These are phyloP conservation scores for Moringa oleifera DNA, from an alignment of 345 rosid species.

Conservation along the genomic window DNA sequence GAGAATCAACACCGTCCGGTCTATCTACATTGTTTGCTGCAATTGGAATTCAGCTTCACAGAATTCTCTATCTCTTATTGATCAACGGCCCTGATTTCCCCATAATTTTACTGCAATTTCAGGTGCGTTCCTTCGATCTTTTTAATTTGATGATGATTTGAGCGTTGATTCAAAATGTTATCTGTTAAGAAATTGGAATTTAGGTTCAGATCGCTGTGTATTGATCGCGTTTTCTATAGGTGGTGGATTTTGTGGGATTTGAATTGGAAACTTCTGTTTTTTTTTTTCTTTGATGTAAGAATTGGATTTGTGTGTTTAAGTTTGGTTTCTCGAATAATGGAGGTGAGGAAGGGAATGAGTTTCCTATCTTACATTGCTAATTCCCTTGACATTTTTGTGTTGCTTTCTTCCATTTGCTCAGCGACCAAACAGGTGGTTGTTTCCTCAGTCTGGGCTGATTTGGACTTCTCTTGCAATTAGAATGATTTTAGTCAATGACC, in stretches of 20 bases:
- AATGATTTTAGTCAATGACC: neutral
- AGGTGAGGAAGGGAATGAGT: slow-evolving; percentile 5
- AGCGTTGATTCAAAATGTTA: no score
- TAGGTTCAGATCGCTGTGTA: neutral
- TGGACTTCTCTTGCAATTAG: neutral
- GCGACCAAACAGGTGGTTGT: neutral
- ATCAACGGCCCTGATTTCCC: neutral
- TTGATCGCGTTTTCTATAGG: no score
- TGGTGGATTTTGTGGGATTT: no score
- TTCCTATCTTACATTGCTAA: neutral
- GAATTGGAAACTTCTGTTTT: no score
- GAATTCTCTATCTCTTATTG: neutral
- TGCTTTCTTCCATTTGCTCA: neutral
- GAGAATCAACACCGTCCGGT: slow-evolving; percentile 20
- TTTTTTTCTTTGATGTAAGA: neutral
- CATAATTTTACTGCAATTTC: neutral
- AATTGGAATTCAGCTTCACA: slow-evolving; percentile 1
- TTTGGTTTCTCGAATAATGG: slow-evolving; percentile 15
- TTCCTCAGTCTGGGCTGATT: neutral
- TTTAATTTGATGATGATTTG: no score
- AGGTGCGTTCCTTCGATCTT: neutral
- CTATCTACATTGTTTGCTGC: neutral
- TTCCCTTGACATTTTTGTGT: no score
- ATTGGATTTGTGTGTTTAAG: slow-evolving; percentile 3
- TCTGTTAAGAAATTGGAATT: neutral